phyloP scores from a whole-genome alignment of 164 flowering plant genomes.

The Dillenia turbinata region DNA sequence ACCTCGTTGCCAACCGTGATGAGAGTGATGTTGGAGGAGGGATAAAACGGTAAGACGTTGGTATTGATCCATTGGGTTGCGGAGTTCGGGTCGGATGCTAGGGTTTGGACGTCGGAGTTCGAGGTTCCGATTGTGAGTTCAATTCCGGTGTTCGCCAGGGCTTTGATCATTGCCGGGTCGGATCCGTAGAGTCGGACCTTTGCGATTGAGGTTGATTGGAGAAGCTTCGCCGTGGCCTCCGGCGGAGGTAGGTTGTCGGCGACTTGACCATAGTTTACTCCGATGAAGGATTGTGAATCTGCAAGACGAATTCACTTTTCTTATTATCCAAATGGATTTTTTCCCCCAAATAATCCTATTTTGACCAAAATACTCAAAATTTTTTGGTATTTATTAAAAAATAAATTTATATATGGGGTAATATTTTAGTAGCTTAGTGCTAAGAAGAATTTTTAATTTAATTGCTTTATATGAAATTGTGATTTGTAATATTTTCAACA shows the following conservation, averaged over 20 bases:
- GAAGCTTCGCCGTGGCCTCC: conserved; percentile 39
- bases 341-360: background rate
- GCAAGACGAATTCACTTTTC: background rate
- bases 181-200: conserved; percentile 50
- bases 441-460: too few relatives aligned
- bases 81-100: conserved; percentile 44
- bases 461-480: too few relatives aligned
- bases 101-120: conserved; percentile 42
- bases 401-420: too few relatives aligned
- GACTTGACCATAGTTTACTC: conserved; percentile 48
- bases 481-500: too few relatives aligned
- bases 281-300: conserved; percentile 44
- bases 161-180: conserved; percentile 46
- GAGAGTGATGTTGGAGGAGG: conserved; percentile 65
- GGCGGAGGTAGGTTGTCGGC: conserved; percentile 60
- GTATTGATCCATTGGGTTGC: conserved; percentile 46
- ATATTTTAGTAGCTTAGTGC: too few relatives aligned
- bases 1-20: conserved; percentile 90
- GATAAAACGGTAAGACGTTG: conserved; percentile 75
- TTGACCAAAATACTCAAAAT: background rate
- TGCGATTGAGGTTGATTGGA: conserved; percentile 39
- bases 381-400: too few relatives aligned
- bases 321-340: background rate
- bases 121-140: conserved; percentile 45
- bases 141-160: conserved; percentile 44